These are phyloP conservation scores for Hemisphaericaspora lyxosophila DNA, from an alignment of 1,139 yeast genomes.

Conservation along the genomic window DNA sequence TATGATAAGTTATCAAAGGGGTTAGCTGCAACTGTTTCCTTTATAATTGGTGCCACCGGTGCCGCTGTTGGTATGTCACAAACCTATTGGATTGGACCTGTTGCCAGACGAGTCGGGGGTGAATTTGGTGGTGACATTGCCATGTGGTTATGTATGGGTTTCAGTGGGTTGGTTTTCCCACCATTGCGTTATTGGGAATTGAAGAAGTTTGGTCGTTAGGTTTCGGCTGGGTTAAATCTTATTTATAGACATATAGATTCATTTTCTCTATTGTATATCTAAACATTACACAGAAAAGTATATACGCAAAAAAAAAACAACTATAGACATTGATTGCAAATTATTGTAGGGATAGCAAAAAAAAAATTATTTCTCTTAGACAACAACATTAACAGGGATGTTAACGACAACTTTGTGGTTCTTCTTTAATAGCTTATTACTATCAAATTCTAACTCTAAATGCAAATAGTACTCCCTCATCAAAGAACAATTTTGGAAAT, in stretches of 20 bases:
- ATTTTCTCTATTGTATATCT: too few relatives aligned
- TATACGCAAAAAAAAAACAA: too few relatives aligned
- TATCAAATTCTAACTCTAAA: conserved; percentile 22
- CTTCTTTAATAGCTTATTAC: background rate
- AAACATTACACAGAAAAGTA: too few relatives aligned
- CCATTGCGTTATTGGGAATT: conserved; percentile 62
- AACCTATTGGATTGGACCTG: conserved; percentile 72
- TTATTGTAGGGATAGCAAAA: background rate
- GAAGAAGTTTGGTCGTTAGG: conserved; percentile 47
- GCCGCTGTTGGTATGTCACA: conserved; percentile 85
- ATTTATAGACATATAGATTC: too few relatives aligned
- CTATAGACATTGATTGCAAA: too few relatives aligned
- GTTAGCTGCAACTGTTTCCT: conserved; percentile 60
- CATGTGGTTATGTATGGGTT: conserved; percentile 76
- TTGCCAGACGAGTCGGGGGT: conserved; percentile 59
- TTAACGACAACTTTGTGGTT: conserved; percentile 7
- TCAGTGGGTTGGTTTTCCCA: conserved; percentile 67
- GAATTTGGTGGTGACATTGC: conserved; percentile 75
- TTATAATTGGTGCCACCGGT: conserved; percentile 66
- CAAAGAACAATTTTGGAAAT: conserved; percentile 36
- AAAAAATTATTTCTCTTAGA: background rate
- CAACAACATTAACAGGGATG: conserved; percentile 6
- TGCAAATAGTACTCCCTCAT: conserved; percentile 35
- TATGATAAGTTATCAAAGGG: conserved; percentile 57
- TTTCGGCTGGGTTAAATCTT: too few relatives aligned